Conservation (phyloP, 2,329 filamentous ascomycete species). For the Paecilomyces dactylethromorphus region DNA sequence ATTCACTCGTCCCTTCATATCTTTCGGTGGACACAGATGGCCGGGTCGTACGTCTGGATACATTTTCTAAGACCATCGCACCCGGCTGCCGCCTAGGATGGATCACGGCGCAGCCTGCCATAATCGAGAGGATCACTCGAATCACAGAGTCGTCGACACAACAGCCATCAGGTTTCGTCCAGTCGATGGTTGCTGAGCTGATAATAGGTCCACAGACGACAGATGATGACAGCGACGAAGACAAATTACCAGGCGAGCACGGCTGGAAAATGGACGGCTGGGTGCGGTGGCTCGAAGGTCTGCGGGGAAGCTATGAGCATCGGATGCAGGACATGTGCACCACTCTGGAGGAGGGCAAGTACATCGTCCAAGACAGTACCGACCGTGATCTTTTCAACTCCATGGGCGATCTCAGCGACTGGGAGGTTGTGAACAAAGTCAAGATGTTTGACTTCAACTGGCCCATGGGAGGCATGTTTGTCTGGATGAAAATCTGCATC, state of each 20-base stretch:
- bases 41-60: constrained; percentile 82
- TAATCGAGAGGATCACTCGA: constrained; percentile 67
- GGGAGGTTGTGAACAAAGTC: constrained; percentile 69
- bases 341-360: constrained; percentile 62
- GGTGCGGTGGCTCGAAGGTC: constrained; percentile 83
- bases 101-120: constrained; percentile 75
- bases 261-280: constrained; percentile 79
- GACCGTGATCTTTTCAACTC: constrained; percentile 24
- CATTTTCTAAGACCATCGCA: constrained; percentile 88
- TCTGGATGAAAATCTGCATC: constrained; percentile 72
- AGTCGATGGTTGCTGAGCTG: constrained; percentile 70
- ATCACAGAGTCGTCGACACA: constrained; percentile 74
- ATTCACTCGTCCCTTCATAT: constrained; percentile 77
- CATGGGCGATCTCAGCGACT: constrained; percentile 50
- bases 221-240: constrained; percentile 34
- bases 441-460: constrained; percentile 69
- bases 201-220: constrained; percentile 64
- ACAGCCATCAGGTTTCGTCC: constrained; percentile 84
- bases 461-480: constrained; percentile 85
- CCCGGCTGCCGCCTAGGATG: constrained; percentile 86
- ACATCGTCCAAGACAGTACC: constrained; percentile 52
- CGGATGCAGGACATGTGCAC: constrained; percentile 76
- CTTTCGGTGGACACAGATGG: constrained; percentile 76
- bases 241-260: constrained; percentile 45
- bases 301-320: constrained; percentile 76